Evolutionary conservation across 176 grass and related monocot genomes (phyloP), one percentile per base, ranked within the genome.

Genomic region (Ensete ventricosum): DNA sequence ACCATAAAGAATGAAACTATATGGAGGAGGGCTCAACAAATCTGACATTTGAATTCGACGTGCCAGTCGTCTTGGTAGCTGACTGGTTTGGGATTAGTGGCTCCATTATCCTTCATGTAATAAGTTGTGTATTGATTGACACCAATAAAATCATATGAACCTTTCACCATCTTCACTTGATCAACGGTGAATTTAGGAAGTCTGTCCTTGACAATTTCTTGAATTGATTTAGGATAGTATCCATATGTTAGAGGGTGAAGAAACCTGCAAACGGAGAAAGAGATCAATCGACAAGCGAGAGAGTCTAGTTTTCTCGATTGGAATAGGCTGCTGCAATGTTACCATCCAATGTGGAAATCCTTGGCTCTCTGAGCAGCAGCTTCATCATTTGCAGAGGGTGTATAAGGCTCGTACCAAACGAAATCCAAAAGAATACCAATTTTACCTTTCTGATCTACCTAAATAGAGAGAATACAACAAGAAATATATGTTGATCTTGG

Each of bases 301-400:
- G n/a, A n/a, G n/a, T n/a, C n/a, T n/a, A n/a, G 13, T 62, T 1
- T 14, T 63, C 20, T 22, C 8, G 2, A n/a, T 60, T 4, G 0
- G 3, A 9, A 63, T 0, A 23, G 21, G 7, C 11, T 24, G 1
- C 7, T 25, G 14, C 8, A 23, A 23, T 49, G 68, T 86, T 83
- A 92, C 93, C 93, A 96, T 77, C 93, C 93, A 76, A 96, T 10
- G 71, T 88, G 87, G 80, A 96, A 96, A 81, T 96, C 93, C 62
- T 87, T 92, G 51, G 89, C 89, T 92, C 93, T 92, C 80, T 92
- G 85, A 52, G 85, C 93, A 0, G 93, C 93, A 71, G 68, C 93
- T 83, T 80, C 78, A 52, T 96, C 93, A 43, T 86, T 83, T 55
- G 51, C 63, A 73, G 93, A 92, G 69, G 88, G 82, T 24, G 85